phyloP scores from a whole-genome alignment of 2,329 filamentous ascomycete species.

The Claviceps fusiformis region DNA sequence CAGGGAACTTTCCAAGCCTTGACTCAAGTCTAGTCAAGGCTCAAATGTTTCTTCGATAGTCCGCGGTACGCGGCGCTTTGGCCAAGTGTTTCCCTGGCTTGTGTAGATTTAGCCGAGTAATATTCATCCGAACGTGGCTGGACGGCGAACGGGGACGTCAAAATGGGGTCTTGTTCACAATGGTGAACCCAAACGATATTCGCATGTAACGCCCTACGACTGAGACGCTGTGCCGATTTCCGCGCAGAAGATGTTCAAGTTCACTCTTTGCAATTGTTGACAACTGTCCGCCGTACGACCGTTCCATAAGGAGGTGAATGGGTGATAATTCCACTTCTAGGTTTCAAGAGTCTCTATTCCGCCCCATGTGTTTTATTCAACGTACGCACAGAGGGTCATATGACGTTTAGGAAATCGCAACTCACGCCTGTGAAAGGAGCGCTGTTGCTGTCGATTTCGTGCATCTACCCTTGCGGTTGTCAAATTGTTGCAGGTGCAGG shows the following conservation, averaged over 20 bases:
- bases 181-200: background rate
- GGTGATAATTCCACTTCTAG: too few relatives aligned
- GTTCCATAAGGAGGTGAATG: background rate
- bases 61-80: background rate
- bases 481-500: background rate
- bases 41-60: background rate
- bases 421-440: background rate
- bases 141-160: background rate
- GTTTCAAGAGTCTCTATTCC: background rate
- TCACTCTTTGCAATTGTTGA: background rate
- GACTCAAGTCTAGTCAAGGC: background rate
- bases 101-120: background rate
- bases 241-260: background rate
- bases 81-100: background rate
- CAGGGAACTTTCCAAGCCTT: background rate
- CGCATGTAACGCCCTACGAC: background rate
- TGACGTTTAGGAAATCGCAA: background rate
- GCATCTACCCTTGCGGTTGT: background rate
- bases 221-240: background rate
- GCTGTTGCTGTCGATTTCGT: background rate
- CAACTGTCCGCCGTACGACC: background rate
- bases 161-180: background rate
- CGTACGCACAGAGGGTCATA: too few relatives aligned
- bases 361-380: background rate
- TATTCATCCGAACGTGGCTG: background rate